Evolutionary conservation across 2,329 filamentous ascomycete genomes (phyloP), one percentile per base, ranked within the genome.

Genomic region (Penicillium sp.): DNA sequence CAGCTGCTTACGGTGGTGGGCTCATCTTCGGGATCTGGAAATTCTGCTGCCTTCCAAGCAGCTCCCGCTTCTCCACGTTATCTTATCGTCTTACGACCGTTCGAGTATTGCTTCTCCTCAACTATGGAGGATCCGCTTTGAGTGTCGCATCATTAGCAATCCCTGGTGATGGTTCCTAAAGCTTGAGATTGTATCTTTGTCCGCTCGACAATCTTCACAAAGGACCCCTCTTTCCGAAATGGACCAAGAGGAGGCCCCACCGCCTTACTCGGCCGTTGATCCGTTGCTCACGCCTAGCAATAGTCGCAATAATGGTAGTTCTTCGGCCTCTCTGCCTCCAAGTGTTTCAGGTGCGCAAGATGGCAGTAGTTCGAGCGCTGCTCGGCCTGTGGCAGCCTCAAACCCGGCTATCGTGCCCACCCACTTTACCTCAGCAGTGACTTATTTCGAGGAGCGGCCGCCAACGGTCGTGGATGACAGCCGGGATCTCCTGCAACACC

Each of bases 221-320:
- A 55, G 42, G 50, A n/a, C 15, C 45, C 31, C 15, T 48, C 50
- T 11, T 35, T 11, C 37, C 63, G 61, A 58, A 60, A 75, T 75
- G 73, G 72, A 75, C 58, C 65, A 70, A 54, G 75, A 78, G 35
- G 76, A 77, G 55, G 73, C 71, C 60, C 76, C 76, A 66, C 76
- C 77, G 55, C 76, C 77, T 31, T 79, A 78, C 64, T 75, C 76
- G 60, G 69, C 75, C 41, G 69, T 76, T 54, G 77, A 79, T 58
- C 76, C 77, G 41, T 68, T 78, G 54, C 57, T 67, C 47, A 53
- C 65, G 25, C 66, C 66, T 55, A 52, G 65, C 38, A 66, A 59
- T 57, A 67, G 59, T 56, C 51, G 65, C 48, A 69, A 67, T 59
- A 69, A 67, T 58, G 63, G 61, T 56, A 55, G 54, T 53, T 20